phyloP scores from a whole-genome alignment of 371 early-diverging fungal genomes.

The Mucor indicus region DNA sequence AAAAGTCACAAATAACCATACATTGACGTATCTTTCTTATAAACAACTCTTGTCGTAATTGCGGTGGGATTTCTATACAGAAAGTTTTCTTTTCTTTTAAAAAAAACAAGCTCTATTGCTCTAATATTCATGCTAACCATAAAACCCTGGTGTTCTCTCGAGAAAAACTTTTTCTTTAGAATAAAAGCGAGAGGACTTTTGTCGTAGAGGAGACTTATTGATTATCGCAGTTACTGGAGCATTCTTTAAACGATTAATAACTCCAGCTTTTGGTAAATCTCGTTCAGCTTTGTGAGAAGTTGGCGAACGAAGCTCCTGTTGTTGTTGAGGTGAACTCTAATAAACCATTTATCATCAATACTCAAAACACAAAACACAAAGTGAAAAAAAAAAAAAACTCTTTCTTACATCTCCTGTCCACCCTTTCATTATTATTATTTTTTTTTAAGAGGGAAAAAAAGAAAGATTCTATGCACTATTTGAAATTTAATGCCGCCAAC shows the following conservation, averaged over 20 bases:
- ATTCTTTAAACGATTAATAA: slow-evolving; percentile 76
- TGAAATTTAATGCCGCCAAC: no score
- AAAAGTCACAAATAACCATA: slow-evolving; percentile 90
- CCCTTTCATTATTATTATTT: slow-evolving; percentile 12
- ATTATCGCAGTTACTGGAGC: no score
- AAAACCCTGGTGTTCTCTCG: slow-evolving; percentile 73
- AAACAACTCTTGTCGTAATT: slow-evolving; percentile 77
- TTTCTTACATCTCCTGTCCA: slow-evolving; percentile 18
- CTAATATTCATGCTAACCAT: slow-evolving; percentile 52
- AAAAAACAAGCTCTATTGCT: slow-evolving; percentile 1
- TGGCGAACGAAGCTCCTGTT: slow-evolving; percentile 19
- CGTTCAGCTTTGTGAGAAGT: slow-evolving; percentile 3
- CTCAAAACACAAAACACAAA: no score
- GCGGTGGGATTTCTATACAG: slow-evolving; percentile 65
- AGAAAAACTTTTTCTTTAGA: slow-evolving; percentile 78
- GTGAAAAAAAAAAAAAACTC: not conserved
- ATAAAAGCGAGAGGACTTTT: slow-evolving; percentile 85
- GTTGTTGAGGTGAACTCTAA: slow-evolving; percentile 14
- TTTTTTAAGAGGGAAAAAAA: not conserved
- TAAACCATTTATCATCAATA: no score
- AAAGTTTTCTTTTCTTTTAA: not conserved
- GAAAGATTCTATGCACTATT: not conserved
- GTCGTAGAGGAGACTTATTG: slow-evolving; percentile 79
- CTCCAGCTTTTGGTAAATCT: slow-evolving; percentile 68
- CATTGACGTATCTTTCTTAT: slow-evolving; percentile 91